Evolutionary conservation across 2,329 filamentous ascomycete species (phyloP).

Genomic region (Elsinoe necatrix): DNA sequence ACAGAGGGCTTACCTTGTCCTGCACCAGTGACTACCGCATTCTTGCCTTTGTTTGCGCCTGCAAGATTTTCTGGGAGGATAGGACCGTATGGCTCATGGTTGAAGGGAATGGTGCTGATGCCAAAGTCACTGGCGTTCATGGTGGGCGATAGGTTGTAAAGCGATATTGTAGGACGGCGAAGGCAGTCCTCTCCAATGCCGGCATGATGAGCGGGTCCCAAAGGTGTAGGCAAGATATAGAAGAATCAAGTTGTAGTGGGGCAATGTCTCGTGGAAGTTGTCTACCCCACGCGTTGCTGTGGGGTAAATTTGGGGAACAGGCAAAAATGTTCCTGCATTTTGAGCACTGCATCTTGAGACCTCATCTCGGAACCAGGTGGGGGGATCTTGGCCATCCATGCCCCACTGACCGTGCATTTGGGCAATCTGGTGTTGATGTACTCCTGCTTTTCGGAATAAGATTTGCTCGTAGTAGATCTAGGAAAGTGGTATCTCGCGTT

Average conservation of each 20-base stretch:
- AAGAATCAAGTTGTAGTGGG: background rate
- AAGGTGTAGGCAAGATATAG: background rate
- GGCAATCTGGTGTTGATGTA: too few species aligned
- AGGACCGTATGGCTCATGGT: conserved; percentile 7
- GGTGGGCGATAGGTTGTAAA: background rate
- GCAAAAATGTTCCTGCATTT: background rate
- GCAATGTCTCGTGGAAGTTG: background rate
- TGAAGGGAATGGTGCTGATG: conserved; percentile 1
- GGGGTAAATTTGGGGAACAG: conserved; percentile 8
- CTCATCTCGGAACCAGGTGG: too few species aligned
- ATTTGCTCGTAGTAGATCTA: too few species aligned
- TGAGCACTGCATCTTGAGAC: too few species aligned
- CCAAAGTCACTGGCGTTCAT: conserved; percentile 5
- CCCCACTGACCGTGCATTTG: too few species aligned
- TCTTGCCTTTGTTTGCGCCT: background rate
- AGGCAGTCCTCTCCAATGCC: too few species aligned
- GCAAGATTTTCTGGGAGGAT: conserved; percentile 8
- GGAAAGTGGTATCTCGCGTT: background rate
- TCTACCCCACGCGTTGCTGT: conserved; percentile 1
- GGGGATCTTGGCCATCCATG: too few species aligned
- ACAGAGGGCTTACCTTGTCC: background rate
- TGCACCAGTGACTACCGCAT: conserved; percentile 4
- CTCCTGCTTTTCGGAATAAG: too few species aligned
- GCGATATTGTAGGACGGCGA: background rate
- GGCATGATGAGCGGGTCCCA: background rate